These are phyloP conservation scores for Metarhizium album DNA, from an alignment of 2,329 filamentous ascomycete genomes.

Conservation along the genomic window DNA sequence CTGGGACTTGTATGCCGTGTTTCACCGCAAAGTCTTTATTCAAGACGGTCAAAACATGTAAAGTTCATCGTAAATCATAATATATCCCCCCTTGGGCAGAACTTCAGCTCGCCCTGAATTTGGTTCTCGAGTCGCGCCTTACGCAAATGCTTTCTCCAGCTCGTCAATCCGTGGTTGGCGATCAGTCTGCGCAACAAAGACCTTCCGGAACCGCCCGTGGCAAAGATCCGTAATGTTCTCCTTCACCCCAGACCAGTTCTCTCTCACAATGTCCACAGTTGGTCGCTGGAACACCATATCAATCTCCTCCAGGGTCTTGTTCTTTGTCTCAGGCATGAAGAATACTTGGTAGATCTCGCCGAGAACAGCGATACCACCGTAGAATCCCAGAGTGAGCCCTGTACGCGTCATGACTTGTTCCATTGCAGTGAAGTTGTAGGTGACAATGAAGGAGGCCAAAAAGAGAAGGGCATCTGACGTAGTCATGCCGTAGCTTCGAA, in stretches of 20 bases:
- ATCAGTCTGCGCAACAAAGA: constrained; percentile 13
- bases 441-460: constrained; percentile 61
- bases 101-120: not conserved
- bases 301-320: constrained; percentile 58
- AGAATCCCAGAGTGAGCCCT: constrained; percentile 59
- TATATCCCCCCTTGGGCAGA: not conserved
- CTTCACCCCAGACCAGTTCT: constrained; percentile 37
- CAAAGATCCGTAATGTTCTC: constrained; percentile 18
- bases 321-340: constrained; percentile 69
- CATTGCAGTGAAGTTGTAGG: constrained; percentile 66
- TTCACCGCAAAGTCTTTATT: too few species aligned
- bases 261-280: constrained; percentile 48
- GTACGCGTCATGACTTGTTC: constrained; percentile 55
- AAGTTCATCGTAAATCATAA: not conserved
- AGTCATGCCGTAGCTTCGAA: constrained; percentile 64
- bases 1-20: too few species aligned
- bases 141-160: constrained; percentile 4
- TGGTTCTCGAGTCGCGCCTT: not conserved
- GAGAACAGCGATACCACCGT: constrained; percentile 59
- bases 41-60: too few species aligned
- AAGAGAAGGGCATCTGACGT: constrained; percentile 58
- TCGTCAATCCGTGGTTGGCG: constrained; percentile 7
- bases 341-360: constrained; percentile 63
- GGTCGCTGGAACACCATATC: constrained; percentile 55
- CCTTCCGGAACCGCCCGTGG: constrained; percentile 13